A percentile compares a stretch with the other conserved stretches of the same genome.
phyloP scores from a whole-genome alignment of 1,284 basidiomycete genomes.

The Cutaneotrichosporon cavernicola region DNA sequence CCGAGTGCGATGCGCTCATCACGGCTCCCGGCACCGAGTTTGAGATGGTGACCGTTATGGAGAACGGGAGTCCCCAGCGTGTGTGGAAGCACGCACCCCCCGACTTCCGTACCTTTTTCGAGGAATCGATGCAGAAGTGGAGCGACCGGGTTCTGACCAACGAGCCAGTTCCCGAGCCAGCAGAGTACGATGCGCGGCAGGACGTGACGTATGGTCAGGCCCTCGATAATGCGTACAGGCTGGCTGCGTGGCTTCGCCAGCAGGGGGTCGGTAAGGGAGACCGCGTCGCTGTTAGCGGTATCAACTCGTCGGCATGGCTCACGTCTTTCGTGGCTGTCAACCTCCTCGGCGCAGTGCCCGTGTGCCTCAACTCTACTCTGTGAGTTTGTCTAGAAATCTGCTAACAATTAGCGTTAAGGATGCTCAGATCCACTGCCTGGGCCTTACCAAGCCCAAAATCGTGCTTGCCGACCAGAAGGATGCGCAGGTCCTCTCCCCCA shows the following conservation, averaged over 20 bases:
- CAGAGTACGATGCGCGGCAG: constrained; percentile 19
- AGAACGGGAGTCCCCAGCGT: constrained; percentile 28
- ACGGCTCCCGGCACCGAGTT: constrained; percentile 37
- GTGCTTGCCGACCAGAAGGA: constrained; percentile 39
- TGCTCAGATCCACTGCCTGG: constrained; percentile 34
- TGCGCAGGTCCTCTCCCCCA: constrained; percentile 29
- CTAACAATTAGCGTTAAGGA: constrained; percentile 19
- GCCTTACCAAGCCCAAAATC: constrained; percentile 32
- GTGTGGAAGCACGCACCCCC: constrained; percentile 45
- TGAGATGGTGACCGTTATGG: constrained; percentile 39
- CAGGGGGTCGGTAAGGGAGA: constrained; percentile 36
- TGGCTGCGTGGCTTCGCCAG: constrained; percentile 39
- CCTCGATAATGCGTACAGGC: constrained; percentile 24
- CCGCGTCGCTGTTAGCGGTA: constrained; percentile 41
- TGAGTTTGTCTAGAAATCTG: constrained; percentile 25
- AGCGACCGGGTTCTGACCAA: constrained; percentile 32
- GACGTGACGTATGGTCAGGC: constrained; percentile 36
- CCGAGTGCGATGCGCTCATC: constrained; percentile 19
- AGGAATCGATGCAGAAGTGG: constrained; percentile 28
- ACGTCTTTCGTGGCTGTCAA: constrained; percentile 39
- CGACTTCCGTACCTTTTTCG: constrained; percentile 41
- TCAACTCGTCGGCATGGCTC: constrained; percentile 41
- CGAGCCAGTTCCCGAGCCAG: constrained; percentile 18
- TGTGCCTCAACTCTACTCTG: constrained; percentile 46
- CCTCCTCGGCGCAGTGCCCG: constrained; percentile 42